These are phyloP conservation scores for Wickerhamomyces hampshirensis DNA, from an alignment of 805 yeast species.

Conservation along the genomic window DNA sequence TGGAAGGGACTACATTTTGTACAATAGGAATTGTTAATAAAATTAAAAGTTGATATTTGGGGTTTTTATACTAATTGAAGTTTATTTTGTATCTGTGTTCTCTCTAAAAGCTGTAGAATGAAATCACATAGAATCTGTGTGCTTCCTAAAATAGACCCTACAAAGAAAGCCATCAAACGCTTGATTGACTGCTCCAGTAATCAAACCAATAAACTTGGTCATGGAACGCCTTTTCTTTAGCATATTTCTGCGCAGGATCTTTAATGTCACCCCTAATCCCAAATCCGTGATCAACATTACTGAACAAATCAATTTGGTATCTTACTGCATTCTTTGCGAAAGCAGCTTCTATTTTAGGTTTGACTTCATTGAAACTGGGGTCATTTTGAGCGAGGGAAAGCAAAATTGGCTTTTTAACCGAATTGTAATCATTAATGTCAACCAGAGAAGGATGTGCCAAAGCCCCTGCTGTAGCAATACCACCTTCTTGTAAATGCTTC, in stretches of 20 bases:
- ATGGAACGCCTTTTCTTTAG: conserved; percentile 58
- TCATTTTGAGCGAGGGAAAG: conserved; percentile 78
- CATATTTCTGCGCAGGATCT: conserved; percentile 49
- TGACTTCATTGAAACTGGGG: conserved; percentile 57
- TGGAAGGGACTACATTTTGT: too few species aligned
- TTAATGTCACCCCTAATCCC: conserved; percentile 71
- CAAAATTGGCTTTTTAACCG: conserved; percentile 46
- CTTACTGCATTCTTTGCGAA: conserved; percentile 48
- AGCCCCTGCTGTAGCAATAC: conserved; percentile 54
- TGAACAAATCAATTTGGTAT: conserved; percentile 57
- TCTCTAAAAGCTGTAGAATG: too few species aligned
- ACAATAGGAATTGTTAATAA: too few species aligned
- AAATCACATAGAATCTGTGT: too few species aligned
- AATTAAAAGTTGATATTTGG: too few species aligned
- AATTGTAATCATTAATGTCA: conserved; percentile 56
- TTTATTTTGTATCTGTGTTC: too few species aligned
- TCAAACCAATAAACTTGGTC: conserved; percentile 30
- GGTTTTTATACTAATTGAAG: too few species aligned
- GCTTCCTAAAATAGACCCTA: too few species aligned
- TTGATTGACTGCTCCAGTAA: too few species aligned
- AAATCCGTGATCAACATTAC: conserved; percentile 72
- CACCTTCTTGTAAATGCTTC: conserved; percentile 39
- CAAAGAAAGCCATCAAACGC: too few species aligned
- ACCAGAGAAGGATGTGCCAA: conserved; percentile 83
- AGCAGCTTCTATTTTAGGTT: conserved; percentile 55